These are phyloP conservation scores for Prunus campanulata DNA, from an alignment of 306 rosid species.

Conservation along the genomic window DNA sequence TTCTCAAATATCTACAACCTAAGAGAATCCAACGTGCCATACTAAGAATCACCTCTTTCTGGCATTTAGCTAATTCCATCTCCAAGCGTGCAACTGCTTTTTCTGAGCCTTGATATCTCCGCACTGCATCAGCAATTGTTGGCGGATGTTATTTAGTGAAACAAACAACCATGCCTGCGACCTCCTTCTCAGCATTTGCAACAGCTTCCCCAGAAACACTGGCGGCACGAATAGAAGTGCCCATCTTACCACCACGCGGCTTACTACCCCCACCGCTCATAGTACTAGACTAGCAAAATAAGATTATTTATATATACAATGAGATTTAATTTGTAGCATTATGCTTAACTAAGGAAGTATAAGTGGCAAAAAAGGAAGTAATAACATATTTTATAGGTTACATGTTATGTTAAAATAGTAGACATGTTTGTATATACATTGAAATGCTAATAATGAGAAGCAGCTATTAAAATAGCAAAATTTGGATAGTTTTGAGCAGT, in stretches of 20 bases:
- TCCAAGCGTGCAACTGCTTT: constrained; percentile 59
- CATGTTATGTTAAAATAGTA: too few relatives aligned
- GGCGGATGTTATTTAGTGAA: constrained; percentile 55
- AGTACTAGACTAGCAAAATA: constrained; percentile 53
- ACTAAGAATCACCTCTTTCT: constrained; percentile 65
- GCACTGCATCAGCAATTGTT: constrained; percentile 51
- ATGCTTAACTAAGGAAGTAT: too few relatives aligned
- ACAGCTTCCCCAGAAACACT: constrained; percentile 82
- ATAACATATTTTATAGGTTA: too few relatives aligned
- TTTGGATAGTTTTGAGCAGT: too few relatives aligned
- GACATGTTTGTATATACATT: too few relatives aligned
- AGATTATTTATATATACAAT: too few relatives aligned
- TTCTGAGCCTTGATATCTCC: constrained; percentile 67
- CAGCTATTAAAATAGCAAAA: too few relatives aligned
- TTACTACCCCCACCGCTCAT: constrained; percentile 94
- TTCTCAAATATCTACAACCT: constrained; percentile 2
- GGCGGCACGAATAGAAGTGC: constrained; percentile 76
- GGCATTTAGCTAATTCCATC: constrained; percentile 84
- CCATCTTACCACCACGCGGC: constrained; percentile 96
- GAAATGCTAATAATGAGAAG: too few relatives aligned
- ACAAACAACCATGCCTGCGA: constrained; percentile 43
- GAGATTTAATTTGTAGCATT: too few relatives aligned
- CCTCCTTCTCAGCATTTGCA: constrained; percentile 72
- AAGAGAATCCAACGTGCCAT: too few relatives aligned
- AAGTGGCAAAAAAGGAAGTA: too few relatives aligned